Conservation (phyloP, 2,329 filamentous ascomycete species). For the Cercospora sp. region DNA sequence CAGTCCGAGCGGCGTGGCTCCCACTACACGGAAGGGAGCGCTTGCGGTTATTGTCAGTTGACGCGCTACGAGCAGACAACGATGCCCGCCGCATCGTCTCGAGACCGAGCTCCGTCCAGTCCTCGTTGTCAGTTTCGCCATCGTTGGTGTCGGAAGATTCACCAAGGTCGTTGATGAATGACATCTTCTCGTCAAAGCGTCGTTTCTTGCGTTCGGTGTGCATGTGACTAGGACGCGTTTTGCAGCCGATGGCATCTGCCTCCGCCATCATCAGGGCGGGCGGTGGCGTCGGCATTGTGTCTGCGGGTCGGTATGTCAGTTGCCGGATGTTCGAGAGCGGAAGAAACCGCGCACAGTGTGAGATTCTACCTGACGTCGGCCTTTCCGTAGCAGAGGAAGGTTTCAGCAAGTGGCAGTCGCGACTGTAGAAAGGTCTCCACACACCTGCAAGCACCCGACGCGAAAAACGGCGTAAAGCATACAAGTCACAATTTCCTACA, state of each 20-base stretch:
- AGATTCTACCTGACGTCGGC: neutral
- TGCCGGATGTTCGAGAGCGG: neutral
- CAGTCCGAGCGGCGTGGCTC: slow-evolving; percentile 29
- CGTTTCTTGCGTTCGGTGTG: slow-evolving; percentile 26
- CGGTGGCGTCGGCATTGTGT: neutral
- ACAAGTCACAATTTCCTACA: slow-evolving; percentile 2
- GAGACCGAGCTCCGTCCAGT: slow-evolving; percentile 88
- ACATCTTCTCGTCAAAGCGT: slow-evolving; percentile 68
- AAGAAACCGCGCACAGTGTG: neutral
- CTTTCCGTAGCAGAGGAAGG: neutral
- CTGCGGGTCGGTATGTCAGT: neutral
- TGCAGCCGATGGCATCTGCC: neutral
- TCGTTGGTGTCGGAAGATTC: slow-evolving; percentile 50
- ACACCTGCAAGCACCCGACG: neutral
- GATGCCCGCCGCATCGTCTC: slow-evolving; percentile 73
- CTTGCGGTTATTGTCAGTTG: slow-evolving; percentile 34
- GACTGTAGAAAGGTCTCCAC: neutral
- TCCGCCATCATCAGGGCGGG: neutral
- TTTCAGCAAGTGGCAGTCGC: neutral
- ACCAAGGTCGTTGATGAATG: slow-evolving; percentile 60
- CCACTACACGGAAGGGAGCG: slow-evolving; percentile 32
- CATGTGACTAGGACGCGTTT: slow-evolving; percentile 17
- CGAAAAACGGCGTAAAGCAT: neutral
- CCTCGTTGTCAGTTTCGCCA: slow-evolving; percentile 82
- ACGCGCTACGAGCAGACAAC: slow-evolving; percentile 35